These are phyloP conservation scores for Euphorbia peplus DNA, from an alignment of 345 rosid species.

Conservation along the genomic window DNA sequence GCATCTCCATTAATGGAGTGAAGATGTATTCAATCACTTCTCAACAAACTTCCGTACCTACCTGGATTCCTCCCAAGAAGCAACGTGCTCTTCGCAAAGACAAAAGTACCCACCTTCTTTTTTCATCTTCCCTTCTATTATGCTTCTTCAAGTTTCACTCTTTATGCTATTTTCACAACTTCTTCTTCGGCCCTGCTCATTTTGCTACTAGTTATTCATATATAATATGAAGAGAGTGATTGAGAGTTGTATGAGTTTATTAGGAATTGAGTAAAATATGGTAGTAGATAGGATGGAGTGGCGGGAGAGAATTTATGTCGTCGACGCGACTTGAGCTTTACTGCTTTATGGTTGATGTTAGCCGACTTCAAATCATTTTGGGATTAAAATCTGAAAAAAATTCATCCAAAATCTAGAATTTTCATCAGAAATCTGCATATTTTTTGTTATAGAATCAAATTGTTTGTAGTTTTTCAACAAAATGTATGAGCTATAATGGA, in stretches of 20 bases:
- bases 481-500: too few species aligned
- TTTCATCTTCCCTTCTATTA: background rate
- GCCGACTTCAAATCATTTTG: too few species aligned
- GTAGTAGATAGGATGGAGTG: too few species aligned
- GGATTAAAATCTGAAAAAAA: too few species aligned
- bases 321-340: too few species aligned
- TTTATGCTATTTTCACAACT: background rate
- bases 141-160: background rate
- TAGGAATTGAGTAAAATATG: too few species aligned
- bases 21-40: slow-evolving; percentile 68
- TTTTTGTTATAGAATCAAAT: too few species aligned
- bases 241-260: background rate
- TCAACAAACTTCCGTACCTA: slow-evolving; percentile 53
- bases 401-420: too few species aligned
- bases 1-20: slow-evolving; percentile 73
- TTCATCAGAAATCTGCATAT: too few species aligned
- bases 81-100: slow-evolving; percentile 75
- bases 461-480: too few species aligned
- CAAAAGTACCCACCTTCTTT: slow-evolving; percentile 37
- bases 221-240: background rate
- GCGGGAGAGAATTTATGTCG: too few species aligned
- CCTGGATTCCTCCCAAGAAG: slow-evolving; percentile 76
- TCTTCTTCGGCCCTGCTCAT: background rate
- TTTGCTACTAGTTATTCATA: background rate
- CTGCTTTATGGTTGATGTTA: too few species aligned